A percentile compares a stretch with the other conserved stretches of the same genome.
phyloP scores from a whole-genome alignment of 2,329 filamentous ascomycete species.

The Salinomyces thailandicus region DNA sequence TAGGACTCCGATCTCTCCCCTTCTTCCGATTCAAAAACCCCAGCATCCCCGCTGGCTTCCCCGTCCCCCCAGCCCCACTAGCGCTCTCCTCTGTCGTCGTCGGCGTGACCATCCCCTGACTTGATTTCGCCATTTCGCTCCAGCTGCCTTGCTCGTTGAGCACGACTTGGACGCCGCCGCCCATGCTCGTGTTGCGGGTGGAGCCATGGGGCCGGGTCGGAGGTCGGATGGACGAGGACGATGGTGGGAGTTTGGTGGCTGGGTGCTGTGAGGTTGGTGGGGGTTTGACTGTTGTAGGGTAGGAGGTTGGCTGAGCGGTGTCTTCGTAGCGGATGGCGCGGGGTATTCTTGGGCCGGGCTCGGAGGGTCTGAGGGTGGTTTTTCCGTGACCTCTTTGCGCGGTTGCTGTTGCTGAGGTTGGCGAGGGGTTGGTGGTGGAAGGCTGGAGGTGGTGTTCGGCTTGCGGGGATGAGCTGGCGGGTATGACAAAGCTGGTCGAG shows the following conservation, averaged over 20 bases:
- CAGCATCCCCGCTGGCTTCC: slow-evolving; percentile 3
- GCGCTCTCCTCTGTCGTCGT: slow-evolving; percentile 37
- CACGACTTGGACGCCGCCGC: slow-evolving; percentile 81
- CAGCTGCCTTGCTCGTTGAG: slow-evolving; percentile 82
- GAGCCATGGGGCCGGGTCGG: slow-evolving; percentile 42
- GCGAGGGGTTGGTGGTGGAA: slow-evolving; percentile 10
- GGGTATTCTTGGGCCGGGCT: slow-evolving; percentile 7
- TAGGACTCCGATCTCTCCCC: slow-evolving; percentile 80
- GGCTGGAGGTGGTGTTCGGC: slow-evolving; percentile 18
- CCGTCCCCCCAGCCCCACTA: slow-evolving; percentile 16
- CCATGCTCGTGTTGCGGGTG: slow-evolving; percentile 62
- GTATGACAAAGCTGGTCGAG: slow-evolving; percentile 8
- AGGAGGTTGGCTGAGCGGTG: slow-evolving; percentile 14
- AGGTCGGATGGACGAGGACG: slow-evolving; percentile 5
- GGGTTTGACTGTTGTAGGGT: slow-evolving; percentile 10
- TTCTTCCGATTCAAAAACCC: slow-evolving; percentile 6
- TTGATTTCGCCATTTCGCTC: slow-evolving; percentile 81
- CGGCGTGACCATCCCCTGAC: slow-evolving; percentile 52
- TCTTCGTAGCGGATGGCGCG: slow-evolving; percentile 23
- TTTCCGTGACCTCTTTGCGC: background rate
- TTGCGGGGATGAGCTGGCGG: slow-evolving; percentile 10
- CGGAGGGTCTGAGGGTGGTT: no score
- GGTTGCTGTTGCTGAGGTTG: slow-evolving; percentile 4
- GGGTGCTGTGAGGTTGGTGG: slow-evolving; percentile 17
- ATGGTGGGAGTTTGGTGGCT: slow-evolving; percentile 3